Conservation (phyloP, 2,329 filamentous ascomycete species). For the Colletotrichum tofieldiae region DNA sequence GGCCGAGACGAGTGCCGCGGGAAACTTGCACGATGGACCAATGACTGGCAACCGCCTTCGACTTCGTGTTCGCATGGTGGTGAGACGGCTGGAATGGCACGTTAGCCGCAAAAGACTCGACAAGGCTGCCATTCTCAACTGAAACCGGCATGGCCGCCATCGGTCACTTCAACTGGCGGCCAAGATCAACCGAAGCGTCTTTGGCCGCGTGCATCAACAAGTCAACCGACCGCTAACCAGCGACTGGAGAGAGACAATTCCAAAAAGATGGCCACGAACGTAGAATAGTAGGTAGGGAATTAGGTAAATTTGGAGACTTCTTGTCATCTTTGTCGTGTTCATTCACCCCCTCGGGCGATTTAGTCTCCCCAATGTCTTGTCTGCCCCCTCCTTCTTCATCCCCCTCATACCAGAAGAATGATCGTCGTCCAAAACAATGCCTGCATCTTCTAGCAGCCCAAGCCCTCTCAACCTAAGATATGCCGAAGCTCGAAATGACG, state of each 20-base stretch:
- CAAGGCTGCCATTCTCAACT: conserved; percentile 2
- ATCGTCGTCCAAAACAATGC: conserved; percentile 22
- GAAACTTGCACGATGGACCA: neutral
- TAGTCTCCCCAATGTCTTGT: conserved; percentile 15
- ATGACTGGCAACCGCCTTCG: neutral
- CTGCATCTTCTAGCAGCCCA: neutral
- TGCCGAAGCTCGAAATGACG: conserved; percentile 18
- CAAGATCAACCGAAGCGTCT: neutral
- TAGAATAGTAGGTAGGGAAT: conserved; percentile 24
- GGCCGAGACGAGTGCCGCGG: neutral
- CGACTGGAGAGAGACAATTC: neutral
- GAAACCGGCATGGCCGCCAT: conserved; percentile 5
- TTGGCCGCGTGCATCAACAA: neutral
- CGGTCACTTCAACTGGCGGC: neutral
- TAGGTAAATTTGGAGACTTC: conserved; percentile 35
- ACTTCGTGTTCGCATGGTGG: neutral
- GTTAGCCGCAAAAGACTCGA: neutral
- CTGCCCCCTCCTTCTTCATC: conserved; percentile 17
- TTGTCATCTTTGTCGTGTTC: conserved; percentile 23
- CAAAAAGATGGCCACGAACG: neutral
- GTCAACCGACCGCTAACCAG: neutral
- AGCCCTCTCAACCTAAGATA: neutral
- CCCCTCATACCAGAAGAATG: neutral
- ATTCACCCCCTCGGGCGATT: conserved; percentile 10
- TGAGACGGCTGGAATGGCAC: neutral